A percentile compares a stretch with the other conserved stretches of the same genome.
Evolutionary conservation across 2,329 filamentous ascomycete genomes (phyloP).

Genomic region (Aspergillus fischeri): DNA sequence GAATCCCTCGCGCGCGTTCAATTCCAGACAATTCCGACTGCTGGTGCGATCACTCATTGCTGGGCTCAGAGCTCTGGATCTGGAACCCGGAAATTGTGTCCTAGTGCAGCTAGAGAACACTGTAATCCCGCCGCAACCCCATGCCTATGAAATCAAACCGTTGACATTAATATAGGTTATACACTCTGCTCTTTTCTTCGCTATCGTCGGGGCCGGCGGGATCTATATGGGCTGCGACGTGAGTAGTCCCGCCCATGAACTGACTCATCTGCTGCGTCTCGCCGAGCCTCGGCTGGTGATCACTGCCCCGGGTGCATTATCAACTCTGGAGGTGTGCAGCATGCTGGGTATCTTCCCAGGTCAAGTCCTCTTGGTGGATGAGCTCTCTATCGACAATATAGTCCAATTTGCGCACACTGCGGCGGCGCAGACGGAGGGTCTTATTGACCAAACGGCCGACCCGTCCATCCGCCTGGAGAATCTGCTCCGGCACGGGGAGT

Average conservation of each 20-base stretch:
- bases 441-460: background rate
- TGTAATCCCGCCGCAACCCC: slow-evolving; percentile 13
- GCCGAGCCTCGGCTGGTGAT: slow-evolving; percentile 41
- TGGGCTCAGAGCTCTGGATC: slow-evolving; percentile 23
- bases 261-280: slow-evolving; percentile 38
- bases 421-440: background rate
- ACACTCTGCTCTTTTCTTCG: slow-evolving; percentile 19
- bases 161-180: slow-evolving; percentile 9
- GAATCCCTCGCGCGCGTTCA: slow-evolving; percentile 21
- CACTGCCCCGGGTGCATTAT: slow-evolving; percentile 26
- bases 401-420: background rate
- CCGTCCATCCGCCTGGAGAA: background rate
- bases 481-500: slow-evolving; percentile 37
- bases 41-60: slow-evolving; percentile 25
- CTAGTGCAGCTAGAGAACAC: slow-evolving; percentile 29
- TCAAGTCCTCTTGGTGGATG: slow-evolving; percentile 22
- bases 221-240: slow-evolving; percentile 44
- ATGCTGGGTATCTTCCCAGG: background rate
- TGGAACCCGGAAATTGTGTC: slow-evolving; percentile 30
- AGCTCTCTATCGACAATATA: background rate
- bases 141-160: background rate
- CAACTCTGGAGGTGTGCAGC: slow-evolving; percentile 22
- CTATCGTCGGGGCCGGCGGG: slow-evolving; percentile 37
- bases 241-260: slow-evolving; percentile 36
- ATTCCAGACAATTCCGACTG: slow-evolving; percentile 16